These are phyloP conservation scores for Pouteria campechiana DNA, from an alignment of 179 eudicot species.

Conservation along the genomic window DNA sequence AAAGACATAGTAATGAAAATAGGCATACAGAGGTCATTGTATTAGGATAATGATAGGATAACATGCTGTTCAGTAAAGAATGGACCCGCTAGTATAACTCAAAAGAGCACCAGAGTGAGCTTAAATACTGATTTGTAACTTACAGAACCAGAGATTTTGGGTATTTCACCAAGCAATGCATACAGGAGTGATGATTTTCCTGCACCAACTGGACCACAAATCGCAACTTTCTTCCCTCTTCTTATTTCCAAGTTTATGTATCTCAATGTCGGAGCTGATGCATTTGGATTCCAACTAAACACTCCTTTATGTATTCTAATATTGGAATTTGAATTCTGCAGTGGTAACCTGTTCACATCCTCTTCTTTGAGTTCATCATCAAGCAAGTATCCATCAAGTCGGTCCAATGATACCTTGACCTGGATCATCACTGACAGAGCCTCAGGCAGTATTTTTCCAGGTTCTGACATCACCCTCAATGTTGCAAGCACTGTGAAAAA, in stretches of 20 bases:
- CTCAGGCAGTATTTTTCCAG: constrained; percentile 62
- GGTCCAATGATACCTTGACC: constrained; percentile 49
- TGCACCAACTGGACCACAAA: constrained; percentile 53
- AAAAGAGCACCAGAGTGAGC: too few species aligned
- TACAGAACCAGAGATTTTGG: constrained; percentile 32
- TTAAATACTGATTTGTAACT: constrained; percentile 3
- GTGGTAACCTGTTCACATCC: background rate
- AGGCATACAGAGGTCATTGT: too few species aligned
- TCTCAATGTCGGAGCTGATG: constrained; percentile 11
- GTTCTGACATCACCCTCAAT: constrained; percentile 48
- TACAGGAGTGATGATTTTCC: constrained; percentile 46
- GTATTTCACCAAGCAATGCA: constrained; percentile 43
- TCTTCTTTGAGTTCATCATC: constrained; percentile 38
- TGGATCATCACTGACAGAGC: constrained; percentile 44
- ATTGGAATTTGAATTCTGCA: constrained; percentile 1
- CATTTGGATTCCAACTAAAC: constrained; percentile 36
- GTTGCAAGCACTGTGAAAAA: constrained; percentile 64
- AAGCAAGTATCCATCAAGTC: constrained; percentile 35
- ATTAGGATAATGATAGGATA: too few species aligned
- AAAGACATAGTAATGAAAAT: too few species aligned
- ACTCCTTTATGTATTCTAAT: constrained; percentile 18
- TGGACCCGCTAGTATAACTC: too few species aligned
- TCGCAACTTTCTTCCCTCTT: constrained; percentile 30
- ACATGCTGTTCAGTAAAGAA: too few species aligned
- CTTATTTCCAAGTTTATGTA: constrained; percentile 20